Conservation (phyloP, 371 early-diverging fungal species). For the Circinella minor region DNA sequence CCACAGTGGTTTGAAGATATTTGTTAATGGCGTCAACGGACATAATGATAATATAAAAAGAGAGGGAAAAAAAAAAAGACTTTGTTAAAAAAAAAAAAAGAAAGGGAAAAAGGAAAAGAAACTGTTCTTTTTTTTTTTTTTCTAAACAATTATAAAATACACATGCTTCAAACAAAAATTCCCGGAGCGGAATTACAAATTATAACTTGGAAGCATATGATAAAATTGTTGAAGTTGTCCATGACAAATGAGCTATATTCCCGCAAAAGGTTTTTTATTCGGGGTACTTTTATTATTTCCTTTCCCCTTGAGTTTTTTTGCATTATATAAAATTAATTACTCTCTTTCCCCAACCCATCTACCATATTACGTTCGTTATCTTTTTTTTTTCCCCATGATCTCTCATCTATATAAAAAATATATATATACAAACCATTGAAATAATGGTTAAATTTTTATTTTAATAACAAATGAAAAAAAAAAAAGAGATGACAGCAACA, state of each 20-base stretch:
- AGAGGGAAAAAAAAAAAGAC: background rate
- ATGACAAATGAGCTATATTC: constrained; percentile 7
- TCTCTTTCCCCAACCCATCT: background rate
- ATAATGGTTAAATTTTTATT: too few species aligned
- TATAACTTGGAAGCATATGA: constrained; percentile 2
- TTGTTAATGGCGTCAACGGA: constrained; percentile 41
- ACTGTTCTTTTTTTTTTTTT: too few species aligned
- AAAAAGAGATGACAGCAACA: too few species aligned
- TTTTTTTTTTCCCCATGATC: too few species aligned
- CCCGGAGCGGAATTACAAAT: constrained; percentile 8
- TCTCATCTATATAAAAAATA: too few species aligned
- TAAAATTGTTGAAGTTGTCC: background rate
- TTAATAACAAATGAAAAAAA: too few species aligned
- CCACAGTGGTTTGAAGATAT: constrained; percentile 69
- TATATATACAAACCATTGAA: too few species aligned
- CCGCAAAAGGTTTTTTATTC: constrained; percentile 7
- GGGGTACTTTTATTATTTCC: background rate
- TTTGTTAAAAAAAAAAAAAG: too few species aligned
- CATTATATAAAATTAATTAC: background rate
- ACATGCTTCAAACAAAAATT: background rate
- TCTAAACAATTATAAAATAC: background rate
- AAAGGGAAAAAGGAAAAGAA: background rate
- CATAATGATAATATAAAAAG: background rate
- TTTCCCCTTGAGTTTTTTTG: background rate
- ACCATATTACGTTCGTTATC: too few species aligned